Percentiles rank a stretch among this genome's conserved stretches.
Evolutionary conservation across 208 protist genomes (phyloP).

Genomic region (Trypanosoma melophagium): DNA sequence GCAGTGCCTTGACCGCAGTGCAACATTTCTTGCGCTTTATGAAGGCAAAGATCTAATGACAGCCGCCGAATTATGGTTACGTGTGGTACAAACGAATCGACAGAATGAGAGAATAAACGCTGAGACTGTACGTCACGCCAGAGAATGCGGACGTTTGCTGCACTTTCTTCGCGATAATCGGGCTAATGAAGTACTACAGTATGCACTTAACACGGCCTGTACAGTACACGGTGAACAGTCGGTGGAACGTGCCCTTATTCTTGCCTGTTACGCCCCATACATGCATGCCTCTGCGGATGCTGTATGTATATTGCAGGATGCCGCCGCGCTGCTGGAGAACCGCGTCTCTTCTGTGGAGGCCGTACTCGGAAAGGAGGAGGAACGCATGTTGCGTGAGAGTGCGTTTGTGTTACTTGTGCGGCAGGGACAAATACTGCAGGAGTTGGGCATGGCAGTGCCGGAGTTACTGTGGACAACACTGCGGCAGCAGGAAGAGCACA

Average conservation of each 20-base stretch:
- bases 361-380: conserved; percentile 69
- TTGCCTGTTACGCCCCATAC: conserved; percentile 77
- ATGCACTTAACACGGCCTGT: conserved; percentile 37
- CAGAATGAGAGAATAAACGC: conserved; percentile 8
- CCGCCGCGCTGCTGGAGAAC: conserved; percentile 43
- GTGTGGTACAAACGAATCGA: conserved; percentile 20
- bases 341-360: conserved; percentile 51
- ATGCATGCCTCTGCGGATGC: conserved; percentile 35
- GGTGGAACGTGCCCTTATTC: conserved; percentile 60
- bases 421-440: conserved; percentile 67
- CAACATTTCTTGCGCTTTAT: conserved; percentile 62
- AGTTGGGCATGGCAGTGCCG: conserved; percentile 46
- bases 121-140: conserved; percentile 54
- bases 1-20: conserved; percentile 60
- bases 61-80: conserved; percentile 73
- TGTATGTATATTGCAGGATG: conserved; percentile 27
- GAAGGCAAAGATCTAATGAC: conserved; percentile 55
- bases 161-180: conserved; percentile 63
- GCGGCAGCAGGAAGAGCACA: conserved; percentile 25
- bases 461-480: conserved; percentile 36
- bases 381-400: conserved; percentile 74
- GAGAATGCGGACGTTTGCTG: conserved; percentile 77
- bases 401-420: conserved; percentile 74
- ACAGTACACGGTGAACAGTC: conserved; percentile 52
- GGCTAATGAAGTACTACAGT: conserved; percentile 52